Evolutionary conservation across 225 moss, liverwort and hornwort species (phyloP).

Genomic region (Antitrichia curtipendula): DNA sequence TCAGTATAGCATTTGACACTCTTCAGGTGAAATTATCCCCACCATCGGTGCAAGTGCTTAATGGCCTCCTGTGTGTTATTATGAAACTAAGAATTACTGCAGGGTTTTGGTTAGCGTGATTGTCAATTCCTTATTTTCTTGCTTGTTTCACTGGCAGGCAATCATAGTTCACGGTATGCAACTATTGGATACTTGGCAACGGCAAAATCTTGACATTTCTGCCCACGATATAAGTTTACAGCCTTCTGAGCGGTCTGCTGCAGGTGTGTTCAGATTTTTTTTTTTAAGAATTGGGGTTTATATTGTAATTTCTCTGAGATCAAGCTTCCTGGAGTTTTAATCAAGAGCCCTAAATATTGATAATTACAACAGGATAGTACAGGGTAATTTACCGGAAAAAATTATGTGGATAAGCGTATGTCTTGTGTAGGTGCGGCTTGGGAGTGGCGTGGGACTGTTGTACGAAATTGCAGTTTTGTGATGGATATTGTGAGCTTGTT

Average conservation of each 20-base stretch:
- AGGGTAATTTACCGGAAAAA: not conserved
- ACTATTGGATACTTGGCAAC: slow-evolving; percentile 89
- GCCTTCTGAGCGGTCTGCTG: slow-evolving; percentile 87
- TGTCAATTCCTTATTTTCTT: not conserved
- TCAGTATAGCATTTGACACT: slow-evolving; percentile 94
- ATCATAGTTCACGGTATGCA: slow-evolving; percentile 96
- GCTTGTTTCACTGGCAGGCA: slow-evolving; percentile 40
- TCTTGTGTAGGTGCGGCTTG: slow-evolving; percentile 75
- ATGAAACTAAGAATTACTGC: not conserved
- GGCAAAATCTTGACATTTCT: slow-evolving; percentile 47
- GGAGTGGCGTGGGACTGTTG: slow-evolving; percentile 96
- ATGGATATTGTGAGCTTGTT: slow-evolving; percentile 98
- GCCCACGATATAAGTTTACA: slow-evolving; percentile 49
- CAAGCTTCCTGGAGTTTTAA: not conserved
- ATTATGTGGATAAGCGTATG: not conserved
- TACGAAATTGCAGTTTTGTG: slow-evolving; percentile 96
- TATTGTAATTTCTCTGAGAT: not conserved
- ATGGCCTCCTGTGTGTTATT: not conserved
- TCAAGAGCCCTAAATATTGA: not conserved
- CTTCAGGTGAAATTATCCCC: slow-evolving; percentile 55
- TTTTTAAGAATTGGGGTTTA: not conserved
- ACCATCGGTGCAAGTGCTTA: not conserved
- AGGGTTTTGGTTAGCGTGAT: not conserved
- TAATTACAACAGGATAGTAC: not conserved
- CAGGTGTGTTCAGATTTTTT: slow-evolving; percentile 38